These are phyloP conservation scores for Ophiostoma pallidulum DNA, from an alignment of 2,329 filamentous ascomycete species.

Conservation along the genomic window DNA sequence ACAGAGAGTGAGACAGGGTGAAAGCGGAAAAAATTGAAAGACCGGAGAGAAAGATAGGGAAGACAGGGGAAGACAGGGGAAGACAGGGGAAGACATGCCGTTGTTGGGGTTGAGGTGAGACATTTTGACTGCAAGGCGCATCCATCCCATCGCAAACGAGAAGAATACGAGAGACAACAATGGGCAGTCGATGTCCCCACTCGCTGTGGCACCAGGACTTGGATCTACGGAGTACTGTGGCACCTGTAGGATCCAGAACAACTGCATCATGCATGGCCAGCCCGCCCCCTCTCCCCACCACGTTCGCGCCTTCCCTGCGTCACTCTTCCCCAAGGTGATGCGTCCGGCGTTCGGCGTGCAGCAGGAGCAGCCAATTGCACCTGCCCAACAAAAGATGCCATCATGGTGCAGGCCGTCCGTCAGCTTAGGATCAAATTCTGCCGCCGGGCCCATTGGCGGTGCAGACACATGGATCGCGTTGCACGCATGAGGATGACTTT, in stretches of 20 bases:
- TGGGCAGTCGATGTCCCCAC: neutral
- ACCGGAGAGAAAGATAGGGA: neutral
- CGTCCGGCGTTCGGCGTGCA: neutral
- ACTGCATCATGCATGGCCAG: neutral
- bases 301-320: neutral
- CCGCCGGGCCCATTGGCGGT: too few relatives aligned
- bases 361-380: neutral
- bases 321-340: neutral
- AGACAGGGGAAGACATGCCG: too few relatives aligned
- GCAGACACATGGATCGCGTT: too few relatives aligned
- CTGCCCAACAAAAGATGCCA: conserved; percentile 1
- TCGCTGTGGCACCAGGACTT: conserved; percentile 1
- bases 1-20: neutral
- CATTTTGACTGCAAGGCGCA: too few relatives aligned
- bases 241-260: conserved; percentile 1
- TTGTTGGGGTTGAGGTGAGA: conserved; percentile 2
- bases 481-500: too few relatives aligned
- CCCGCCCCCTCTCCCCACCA: neutral
- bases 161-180: neutral
- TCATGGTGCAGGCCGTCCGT: too few relatives aligned
- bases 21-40: neutral
- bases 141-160: neutral
- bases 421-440: too few relatives aligned
- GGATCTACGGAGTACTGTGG: conserved; percentile 1
- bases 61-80: too few relatives aligned